Conservation (phyloP, 306 rosid species). For the Ormosia emarginata region DNA sequence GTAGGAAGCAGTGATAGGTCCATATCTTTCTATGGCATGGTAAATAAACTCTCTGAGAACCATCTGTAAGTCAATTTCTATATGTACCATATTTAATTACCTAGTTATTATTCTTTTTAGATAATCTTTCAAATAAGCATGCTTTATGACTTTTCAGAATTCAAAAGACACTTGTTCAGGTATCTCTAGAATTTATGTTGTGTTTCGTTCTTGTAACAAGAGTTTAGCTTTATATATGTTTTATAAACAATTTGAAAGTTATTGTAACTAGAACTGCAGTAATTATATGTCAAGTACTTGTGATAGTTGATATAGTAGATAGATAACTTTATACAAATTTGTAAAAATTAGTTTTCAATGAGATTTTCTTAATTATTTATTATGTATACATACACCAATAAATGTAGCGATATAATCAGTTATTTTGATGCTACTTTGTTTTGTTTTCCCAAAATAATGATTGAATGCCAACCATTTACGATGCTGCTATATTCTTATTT, state of each 20-base stretch:
- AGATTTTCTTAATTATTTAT: neutral
- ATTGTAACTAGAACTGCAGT: neutral
- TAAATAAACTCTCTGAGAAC: conserved; percentile 73
- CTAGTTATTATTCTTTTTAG: neutral
- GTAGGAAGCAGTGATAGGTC: conserved; percentile 62
- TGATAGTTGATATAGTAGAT: neutral
- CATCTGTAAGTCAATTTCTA: conserved; percentile 62
- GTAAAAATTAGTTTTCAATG: neutral
- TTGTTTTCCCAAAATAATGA: neutral
- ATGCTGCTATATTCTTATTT: conserved; percentile 14
- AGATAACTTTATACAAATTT: neutral
- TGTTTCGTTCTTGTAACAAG: neutral
- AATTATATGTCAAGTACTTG: neutral
- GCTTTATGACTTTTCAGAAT: neutral
- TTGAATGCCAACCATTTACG: neutral
- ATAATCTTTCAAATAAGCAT: neutral
- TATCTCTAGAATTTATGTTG: neutral
- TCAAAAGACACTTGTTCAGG: neutral
- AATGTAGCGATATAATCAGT: neutral
- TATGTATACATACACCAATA: neutral
- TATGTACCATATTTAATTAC: neutral
- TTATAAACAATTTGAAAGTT: neutral
- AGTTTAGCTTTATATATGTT: neutral
- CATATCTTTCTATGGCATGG: conserved; percentile 79
- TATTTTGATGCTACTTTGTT: neutral